Percentiles rank a stretch among this genome's conserved stretches.
Evolutionary conservation across 2,329 filamentous ascomycete species (phyloP).

Genomic region (Alternaria triticimaculans): DNA sequence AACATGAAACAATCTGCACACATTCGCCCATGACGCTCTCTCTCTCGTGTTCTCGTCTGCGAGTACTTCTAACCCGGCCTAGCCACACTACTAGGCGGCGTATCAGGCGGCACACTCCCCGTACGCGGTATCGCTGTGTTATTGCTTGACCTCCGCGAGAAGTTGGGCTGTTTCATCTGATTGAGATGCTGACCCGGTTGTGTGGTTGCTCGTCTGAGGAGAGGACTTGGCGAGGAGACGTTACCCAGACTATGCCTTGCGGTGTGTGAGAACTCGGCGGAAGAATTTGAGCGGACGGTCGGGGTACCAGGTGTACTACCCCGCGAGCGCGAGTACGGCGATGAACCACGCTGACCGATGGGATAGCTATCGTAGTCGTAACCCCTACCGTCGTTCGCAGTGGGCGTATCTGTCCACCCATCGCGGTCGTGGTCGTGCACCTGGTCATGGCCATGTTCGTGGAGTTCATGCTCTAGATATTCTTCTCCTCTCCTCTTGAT

Average conservation of each 20-base stretch:
- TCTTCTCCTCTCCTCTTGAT: constrained; percentile 70
- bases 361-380: constrained; percentile 45
- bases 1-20: background rate
- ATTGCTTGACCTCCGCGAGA: background rate
- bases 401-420: background rate
- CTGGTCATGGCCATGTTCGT: constrained; percentile 14
- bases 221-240: constrained; percentile 40
- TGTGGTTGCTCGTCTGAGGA: constrained; percentile 43
- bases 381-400: constrained; percentile 2
- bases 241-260: constrained; percentile 11
- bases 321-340: constrained; percentile 24
- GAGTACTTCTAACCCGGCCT: constrained; percentile 1
- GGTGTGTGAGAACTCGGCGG: constrained; percentile 23
- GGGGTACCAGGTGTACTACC: constrained; percentile 15
- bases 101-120: constrained; percentile 31
- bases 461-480: constrained; percentile 60
- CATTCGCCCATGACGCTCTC: background rate
- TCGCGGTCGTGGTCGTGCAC: background rate
- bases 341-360: constrained; percentile 19
- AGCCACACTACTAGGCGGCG: constrained; percentile 34
- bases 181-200: constrained; percentile 34
- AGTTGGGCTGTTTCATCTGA: constrained; percentile 26
- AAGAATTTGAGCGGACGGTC: constrained; percentile 11
- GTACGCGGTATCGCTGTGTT: constrained; percentile 19
- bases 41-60: background rate